Conservation (phyloP, 2,329 filamentous ascomycete species). For the Cordyceps fumosorosea region DNA sequence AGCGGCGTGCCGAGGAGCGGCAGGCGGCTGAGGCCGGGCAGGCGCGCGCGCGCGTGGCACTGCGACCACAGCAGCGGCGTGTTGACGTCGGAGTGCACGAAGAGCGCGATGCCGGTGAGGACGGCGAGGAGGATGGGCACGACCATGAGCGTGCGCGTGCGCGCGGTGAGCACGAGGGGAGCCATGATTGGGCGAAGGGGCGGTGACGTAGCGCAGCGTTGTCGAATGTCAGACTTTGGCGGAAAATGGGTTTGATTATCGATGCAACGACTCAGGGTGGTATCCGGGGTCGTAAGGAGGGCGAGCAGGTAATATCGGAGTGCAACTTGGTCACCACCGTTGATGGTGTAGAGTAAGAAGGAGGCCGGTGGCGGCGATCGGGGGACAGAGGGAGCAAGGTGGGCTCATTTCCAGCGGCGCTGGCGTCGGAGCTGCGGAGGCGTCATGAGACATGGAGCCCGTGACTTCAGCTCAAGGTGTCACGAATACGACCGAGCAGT, state of each 20-base stretch:
- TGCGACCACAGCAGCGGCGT: conserved; percentile 46
- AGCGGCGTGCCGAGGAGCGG: conserved; percentile 38
- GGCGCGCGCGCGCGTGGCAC: conserved; percentile 41
- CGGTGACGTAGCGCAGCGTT: neutral
- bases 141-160: conserved; percentile 46
- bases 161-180: conserved; percentile 13
- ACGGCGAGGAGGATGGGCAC: conserved; percentile 40
- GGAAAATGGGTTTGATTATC: neutral
- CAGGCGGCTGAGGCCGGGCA: conserved; percentile 38
- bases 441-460: neutral
- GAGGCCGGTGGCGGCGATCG: neutral
- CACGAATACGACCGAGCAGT: neutral
- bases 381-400: neutral
- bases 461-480: neutral
- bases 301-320: neutral
- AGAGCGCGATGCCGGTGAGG: conserved; percentile 35
- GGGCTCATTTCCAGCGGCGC: neutral
- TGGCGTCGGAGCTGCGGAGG: neutral
- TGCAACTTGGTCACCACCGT: neutral
- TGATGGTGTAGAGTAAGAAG: neutral
- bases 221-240: neutral
- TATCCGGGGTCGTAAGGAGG: neutral
- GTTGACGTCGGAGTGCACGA: conserved; percentile 43
- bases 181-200: neutral
- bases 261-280: neutral